Conservation (phyloP, 106 monocot species). For the Acorus gramineus region DNA sequence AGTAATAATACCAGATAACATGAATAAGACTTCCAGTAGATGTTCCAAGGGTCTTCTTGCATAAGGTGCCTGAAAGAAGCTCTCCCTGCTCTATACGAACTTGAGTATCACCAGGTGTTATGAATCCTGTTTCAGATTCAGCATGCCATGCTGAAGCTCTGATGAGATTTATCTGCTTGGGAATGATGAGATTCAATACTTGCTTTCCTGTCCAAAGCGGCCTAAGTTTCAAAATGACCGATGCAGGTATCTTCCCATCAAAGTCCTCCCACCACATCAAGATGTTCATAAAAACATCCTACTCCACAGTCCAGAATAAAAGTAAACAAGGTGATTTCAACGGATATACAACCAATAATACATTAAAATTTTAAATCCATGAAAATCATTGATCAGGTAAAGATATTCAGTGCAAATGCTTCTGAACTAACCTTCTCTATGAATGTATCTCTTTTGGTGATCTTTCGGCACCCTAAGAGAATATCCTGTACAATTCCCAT, state of each 20-base stretch:
- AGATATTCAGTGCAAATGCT: too few relatives aligned
- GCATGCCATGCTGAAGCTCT: constrained; percentile 75
- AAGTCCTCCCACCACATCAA: constrained; percentile 99
- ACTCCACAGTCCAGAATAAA: constrained; percentile 3
- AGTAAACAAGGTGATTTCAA: neutral
- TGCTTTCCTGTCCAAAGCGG: constrained; percentile 99
- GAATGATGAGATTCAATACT: constrained; percentile 97
- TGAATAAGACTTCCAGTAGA: constrained; percentile 89
- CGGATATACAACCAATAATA: neutral
- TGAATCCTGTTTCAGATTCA: constrained; percentile 66
- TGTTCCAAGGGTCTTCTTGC: constrained; percentile 92
- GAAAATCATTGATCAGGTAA: neutral
- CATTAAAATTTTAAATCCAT: neutral
- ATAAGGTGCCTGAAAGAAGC: constrained; percentile 82
- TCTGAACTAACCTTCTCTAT: constrained; percentile 69
- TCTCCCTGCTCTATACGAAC: constrained; percentile 94
- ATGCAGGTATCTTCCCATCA: constrained; percentile 93
- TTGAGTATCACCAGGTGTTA: constrained; percentile 86
- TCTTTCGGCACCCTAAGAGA: constrained; percentile 83
- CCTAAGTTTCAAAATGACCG: constrained; percentile 84
- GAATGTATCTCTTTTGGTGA: constrained; percentile 97
- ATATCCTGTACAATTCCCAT: constrained; percentile 99
- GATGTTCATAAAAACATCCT: constrained; percentile 99
- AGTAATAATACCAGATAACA: constrained; percentile 67
- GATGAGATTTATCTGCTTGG: constrained; percentile 88